Evolutionary conservation across 257 asterid species (phyloP).

Genomic region (Rauvolfia tetraphylla): DNA sequence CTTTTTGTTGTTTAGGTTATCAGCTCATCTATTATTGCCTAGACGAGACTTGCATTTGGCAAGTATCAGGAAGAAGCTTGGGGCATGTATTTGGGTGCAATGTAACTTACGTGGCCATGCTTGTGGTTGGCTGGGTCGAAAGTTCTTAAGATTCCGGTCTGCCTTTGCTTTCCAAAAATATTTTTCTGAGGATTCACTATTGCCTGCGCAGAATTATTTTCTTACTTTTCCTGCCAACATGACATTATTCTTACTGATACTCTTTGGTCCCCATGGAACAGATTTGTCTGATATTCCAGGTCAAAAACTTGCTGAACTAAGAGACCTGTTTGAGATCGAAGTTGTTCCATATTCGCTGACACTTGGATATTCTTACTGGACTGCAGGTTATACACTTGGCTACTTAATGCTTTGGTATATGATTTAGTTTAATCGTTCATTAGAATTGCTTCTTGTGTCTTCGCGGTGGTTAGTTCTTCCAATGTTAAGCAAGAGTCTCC

Average conservation of each 20-base stretch:
- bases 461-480: not conserved
- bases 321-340: conserved; percentile 59
- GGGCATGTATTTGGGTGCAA: not conserved
- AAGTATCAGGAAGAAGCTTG: not conserved
- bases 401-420: conserved; percentile 1
- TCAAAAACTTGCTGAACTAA: conserved; percentile 63
- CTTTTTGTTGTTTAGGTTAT: not conserved
- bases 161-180: not conserved
- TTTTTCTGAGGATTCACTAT: not conserved
- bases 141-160: not conserved
- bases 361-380: conserved; percentile 88
- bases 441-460: not conserved
- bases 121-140: not conserved
- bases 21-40: not conserved
- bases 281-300: conserved; percentile 78
- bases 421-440: not conserved
- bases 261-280: conserved; percentile 24
- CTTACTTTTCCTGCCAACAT: not conserved
- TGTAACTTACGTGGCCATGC: not conserved
- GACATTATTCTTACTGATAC: not conserved
- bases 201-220: not conserved
- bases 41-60: not conserved
- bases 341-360: conserved; percentile 69
- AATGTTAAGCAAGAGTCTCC: not conserved
- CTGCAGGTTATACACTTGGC: conserved; percentile 55